Base-by-base conservation (phyloP, 208 protist genomes). In the Leishmania gerbilli region DNA sequence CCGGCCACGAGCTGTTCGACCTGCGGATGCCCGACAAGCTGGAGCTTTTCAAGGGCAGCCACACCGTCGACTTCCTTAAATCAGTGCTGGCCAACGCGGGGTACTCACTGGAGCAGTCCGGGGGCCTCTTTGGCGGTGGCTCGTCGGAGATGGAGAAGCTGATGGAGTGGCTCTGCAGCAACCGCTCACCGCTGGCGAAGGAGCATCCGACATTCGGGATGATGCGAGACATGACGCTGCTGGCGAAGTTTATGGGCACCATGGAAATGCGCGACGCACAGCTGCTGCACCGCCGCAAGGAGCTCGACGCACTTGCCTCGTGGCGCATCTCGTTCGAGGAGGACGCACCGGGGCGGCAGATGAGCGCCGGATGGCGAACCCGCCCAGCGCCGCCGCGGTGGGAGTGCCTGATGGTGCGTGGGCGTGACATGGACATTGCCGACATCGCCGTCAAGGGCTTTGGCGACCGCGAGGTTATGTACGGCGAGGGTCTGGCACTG, bases 261-360 rank as follows among this genome's bases (percentile, higher is more conserved):
- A 95, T 96, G 94, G 92, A 97, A 78, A 92, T 91, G 84, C 88
- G 90, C 40, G 91, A 95, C 51, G 81, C 91, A 45, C 84, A 97
- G 76, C 83, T 95, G 49, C 87, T 96, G 77, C 85, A 84, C 58
- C 80, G 90, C 11, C 84, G 90, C 53, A 92, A 94, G 79, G 88
- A 95, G 71, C 69, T 89, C 40, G 89, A 92, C 79, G 79, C 79
- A 9, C 88, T 90, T 65, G 84, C 88, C n/a, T 90, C 84, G 40
- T 97, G 93, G 93, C 84, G 89, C 17, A 82, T 97, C 55, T 91
- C 91, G 42, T 97, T 97, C 74, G 93, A 97, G 76, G 91, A 92
- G 80, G 90, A 93, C 78, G 82, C 88, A 2, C 90, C 91, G 0
- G 92, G 92, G 55, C 83, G 87, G 49, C 89, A 91, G 80, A 94